Conservation (phyloP, 495 filamentous ascomycete genomes). For the Neurospora pannonica region DNA sequence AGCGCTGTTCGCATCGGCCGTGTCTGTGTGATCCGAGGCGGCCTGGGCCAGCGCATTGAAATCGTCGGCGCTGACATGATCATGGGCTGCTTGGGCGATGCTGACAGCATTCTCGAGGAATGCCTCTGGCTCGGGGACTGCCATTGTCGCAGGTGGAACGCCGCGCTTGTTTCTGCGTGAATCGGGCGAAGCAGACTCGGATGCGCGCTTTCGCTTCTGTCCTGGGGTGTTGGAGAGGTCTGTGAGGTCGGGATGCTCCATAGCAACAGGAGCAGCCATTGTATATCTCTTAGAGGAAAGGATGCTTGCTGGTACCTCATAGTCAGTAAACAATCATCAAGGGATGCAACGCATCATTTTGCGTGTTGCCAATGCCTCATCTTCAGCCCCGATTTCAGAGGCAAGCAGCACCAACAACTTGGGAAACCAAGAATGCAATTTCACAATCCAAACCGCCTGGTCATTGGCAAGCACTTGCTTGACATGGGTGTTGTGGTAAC, state of each 20-base stretch:
- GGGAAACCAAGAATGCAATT: neutral
- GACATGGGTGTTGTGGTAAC: neutral
- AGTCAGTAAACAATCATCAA: neutral
- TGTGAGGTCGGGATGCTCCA: slow-evolving; percentile 30
- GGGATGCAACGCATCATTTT: neutral
- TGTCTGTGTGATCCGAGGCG: slow-evolving; percentile 34
- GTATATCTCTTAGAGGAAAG: slow-evolving; percentile 4
- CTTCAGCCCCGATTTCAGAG: neutral
- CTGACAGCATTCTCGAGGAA: slow-evolving; percentile 37
- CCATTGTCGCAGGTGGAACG: slow-evolving; percentile 30
- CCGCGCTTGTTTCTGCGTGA: slow-evolving; percentile 35
- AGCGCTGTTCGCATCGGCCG: slow-evolving; percentile 36
- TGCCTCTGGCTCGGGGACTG: slow-evolving; percentile 24
- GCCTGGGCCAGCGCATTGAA: slow-evolving; percentile 41
- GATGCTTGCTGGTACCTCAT: neutral
- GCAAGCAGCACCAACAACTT: neutral
- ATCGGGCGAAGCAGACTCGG: slow-evolving; percentile 33
- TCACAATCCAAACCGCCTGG: neutral
- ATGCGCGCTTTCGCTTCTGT: slow-evolving; percentile 38
- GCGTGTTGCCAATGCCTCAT: neutral
- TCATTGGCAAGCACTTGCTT: neutral
- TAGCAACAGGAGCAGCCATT: slow-evolving; percentile 36
- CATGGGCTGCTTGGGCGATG: slow-evolving; percentile 37
- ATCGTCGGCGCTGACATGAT: slow-evolving; percentile 34
- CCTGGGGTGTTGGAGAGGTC: slow-evolving; percentile 21